Conservation (phyloP, 164 flowering plant species). For the Annona cherimola region DNA sequence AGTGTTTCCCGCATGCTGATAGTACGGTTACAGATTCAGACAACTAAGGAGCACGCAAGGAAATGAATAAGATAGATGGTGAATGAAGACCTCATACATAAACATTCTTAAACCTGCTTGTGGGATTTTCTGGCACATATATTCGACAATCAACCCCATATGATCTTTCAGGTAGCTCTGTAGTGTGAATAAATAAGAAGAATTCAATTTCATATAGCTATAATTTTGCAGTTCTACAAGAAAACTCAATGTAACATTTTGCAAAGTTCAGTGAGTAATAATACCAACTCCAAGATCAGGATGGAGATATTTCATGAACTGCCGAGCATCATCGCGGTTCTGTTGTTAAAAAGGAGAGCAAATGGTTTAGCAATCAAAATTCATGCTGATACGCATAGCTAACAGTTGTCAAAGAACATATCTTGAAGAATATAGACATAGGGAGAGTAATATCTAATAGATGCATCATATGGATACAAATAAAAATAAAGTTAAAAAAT, state of each 20-base stretch:
- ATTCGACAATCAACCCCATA: slow-evolving; percentile 96
- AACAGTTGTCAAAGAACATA: background rate
- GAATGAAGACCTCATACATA: slow-evolving; percentile 83
- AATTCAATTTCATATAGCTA: background rate
- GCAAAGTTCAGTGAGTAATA: slow-evolving; percentile 7
- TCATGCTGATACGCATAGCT: background rate
- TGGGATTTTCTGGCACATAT: slow-evolving; percentile 76
- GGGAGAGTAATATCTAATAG: background rate
- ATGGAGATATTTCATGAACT: slow-evolving; percentile 95
- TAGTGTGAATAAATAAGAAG: slow-evolving; percentile 5
- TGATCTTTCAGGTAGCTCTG: slow-evolving; percentile 99
- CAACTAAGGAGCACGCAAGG: background rate
- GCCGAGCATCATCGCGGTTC: slow-evolving; percentile 98
- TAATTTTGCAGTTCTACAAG: background rate
- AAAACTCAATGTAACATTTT: background rate
- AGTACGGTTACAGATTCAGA: background rate
- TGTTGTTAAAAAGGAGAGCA: slow-evolving; percentile 21
- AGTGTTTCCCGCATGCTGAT: background rate
- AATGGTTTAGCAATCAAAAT: background rate
- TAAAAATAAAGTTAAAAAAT: background rate
- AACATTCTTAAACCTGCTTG: slow-evolving; percentile 99
- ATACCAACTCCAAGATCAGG: slow-evolving; percentile 98
- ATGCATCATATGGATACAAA: background rate
- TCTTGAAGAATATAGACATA: background rate
- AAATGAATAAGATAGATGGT: slow-evolving; percentile 21